Evolutionary conservation across 1,284 basidiomycete genomes (phyloP).

Genomic region (Sphaerobolus stellatus): DNA sequence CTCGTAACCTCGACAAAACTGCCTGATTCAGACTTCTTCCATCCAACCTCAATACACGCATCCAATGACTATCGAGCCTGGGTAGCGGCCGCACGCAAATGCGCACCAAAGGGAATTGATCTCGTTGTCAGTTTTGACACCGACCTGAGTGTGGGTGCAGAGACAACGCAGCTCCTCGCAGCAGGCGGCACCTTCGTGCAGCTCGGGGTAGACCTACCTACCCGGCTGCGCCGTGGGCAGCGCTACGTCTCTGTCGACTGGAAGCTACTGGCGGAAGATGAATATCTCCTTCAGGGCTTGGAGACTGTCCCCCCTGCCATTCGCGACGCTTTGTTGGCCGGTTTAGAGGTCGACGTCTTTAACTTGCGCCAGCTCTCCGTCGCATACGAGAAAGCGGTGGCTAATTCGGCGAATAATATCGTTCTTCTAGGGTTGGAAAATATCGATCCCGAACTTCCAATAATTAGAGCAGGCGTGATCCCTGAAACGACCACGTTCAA

Average conservation of each 20-base stretch:
- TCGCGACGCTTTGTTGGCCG: not conserved
- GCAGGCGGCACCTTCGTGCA: not conserved
- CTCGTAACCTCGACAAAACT: not conserved
- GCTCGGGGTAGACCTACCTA: not conserved
- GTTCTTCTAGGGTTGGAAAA: not conserved
- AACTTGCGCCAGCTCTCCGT: not conserved
- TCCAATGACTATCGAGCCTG: not conserved
- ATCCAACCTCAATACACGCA: not conserved
- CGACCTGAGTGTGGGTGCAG: not conserved
- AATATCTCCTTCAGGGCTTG: not conserved
- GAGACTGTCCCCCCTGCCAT: not conserved
- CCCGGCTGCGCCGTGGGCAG: not conserved
- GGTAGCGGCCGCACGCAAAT: not conserved
- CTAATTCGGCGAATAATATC: not conserved
- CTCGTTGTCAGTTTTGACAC: not conserved
- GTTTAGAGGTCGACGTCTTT: not conserved
- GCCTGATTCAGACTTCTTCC: not conserved
- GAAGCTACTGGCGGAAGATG: not conserved
- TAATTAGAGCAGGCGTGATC: slow-evolving; percentile 11
- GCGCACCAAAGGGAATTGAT: not conserved
- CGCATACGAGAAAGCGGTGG: not conserved
- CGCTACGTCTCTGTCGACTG: not conserved
- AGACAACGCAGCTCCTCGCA: not conserved
- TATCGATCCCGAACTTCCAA: slow-evolving; percentile 3
- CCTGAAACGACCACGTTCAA: slow-evolving; percentile 12